A percentile compares a stretch with the other conserved stretches of the same genome.
phyloP scores from a whole-genome alignment of 345 rosid genomes.

The Carallia pectinifolia region DNA sequence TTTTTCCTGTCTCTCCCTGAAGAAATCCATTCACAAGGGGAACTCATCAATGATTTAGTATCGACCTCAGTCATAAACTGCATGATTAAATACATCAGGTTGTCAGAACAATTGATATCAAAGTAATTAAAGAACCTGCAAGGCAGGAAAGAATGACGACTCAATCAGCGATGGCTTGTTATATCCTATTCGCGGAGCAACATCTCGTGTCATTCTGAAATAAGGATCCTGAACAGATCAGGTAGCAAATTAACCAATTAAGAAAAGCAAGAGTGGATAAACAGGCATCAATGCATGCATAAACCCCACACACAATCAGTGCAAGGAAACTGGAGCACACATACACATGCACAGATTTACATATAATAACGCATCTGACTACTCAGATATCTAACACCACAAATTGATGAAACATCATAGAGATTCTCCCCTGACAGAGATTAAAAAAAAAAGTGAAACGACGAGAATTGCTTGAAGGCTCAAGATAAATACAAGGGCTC shows the following conservation, averaged over 20 bases:
- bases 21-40: slow-evolving; percentile 5
- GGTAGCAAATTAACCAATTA: slow-evolving; percentile 6
- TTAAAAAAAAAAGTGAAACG: background rate
- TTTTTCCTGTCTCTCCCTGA: slow-evolving; percentile 94
- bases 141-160: slow-evolving; percentile 55
- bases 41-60: background rate
- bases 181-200: slow-evolving; percentile 88
- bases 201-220: slow-evolving; percentile 98
- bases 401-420: too few relatives aligned
- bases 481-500: slow-evolving; percentile 4
- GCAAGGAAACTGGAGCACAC: too few relatives aligned
- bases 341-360: too few relatives aligned
- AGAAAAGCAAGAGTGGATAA: background rate
- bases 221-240: slow-evolving; percentile 79
- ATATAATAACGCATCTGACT: slow-evolving; percentile 20
- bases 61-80: background rate
- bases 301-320: slow-evolving; percentile 2
- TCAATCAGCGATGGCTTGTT: slow-evolving; percentile 91
- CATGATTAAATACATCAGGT: background rate
- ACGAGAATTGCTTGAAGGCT: background rate
- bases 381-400: background rate
- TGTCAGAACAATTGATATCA: background rate
- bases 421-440: background rate
- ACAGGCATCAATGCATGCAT: slow-evolving; percentile 1
- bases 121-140: slow-evolving; percentile 13